Percentiles rank a stretch among this genome's conserved stretches.
phyloP scores from a whole-genome alignment of 2,329 filamentous ascomycete genomes.

The Huntiella decipiens region DNA sequence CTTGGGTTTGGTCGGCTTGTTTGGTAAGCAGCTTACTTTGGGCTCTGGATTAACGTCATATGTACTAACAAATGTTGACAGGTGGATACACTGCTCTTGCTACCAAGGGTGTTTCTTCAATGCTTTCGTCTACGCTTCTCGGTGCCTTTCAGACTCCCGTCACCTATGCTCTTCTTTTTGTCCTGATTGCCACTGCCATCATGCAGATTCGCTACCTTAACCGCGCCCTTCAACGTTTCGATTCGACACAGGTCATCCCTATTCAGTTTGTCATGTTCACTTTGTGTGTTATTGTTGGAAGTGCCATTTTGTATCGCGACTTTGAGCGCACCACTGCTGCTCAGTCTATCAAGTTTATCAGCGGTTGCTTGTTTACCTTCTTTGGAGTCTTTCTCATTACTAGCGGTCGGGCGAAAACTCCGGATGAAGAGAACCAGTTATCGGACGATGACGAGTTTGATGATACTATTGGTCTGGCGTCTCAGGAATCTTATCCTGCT shows the following conservation, averaged over 20 bases:
- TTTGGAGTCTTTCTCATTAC: constrained; percentile 96
- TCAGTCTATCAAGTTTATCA: constrained; percentile 68
- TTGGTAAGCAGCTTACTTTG: constrained; percentile 40
- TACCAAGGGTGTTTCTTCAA: constrained; percentile 89
- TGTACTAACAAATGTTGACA: not conserved
- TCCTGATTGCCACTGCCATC: constrained; percentile 68
- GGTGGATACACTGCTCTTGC: constrained; percentile 92
- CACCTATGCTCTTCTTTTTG: constrained; percentile 64
- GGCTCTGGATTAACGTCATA: constrained; percentile 10
- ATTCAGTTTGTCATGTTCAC: constrained; percentile 97
- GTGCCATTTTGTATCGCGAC: constrained; percentile 81
- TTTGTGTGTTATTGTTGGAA: constrained; percentile 83
- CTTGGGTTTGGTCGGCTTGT: constrained; percentile 77
- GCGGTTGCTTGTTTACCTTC: constrained; percentile 82
- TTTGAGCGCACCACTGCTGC: constrained; percentile 65
- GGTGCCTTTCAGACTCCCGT: constrained; percentile 80
- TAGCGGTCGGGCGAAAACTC: constrained; percentile 47
- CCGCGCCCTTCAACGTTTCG: constrained; percentile 68
- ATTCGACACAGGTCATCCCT: constrained; percentile 94
- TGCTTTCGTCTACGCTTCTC: constrained; percentile 80
- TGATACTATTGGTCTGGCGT: constrained; percentile 40
- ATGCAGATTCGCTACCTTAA: constrained; percentile 98
- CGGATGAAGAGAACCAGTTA: constrained; percentile 34
- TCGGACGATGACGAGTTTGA: constrained; percentile 40
- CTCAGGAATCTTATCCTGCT: constrained; percentile 19